Evolutionary conservation across 2,329 filamentous ascomycete genomes (phyloP), one percentile per base, ranked within the genome.

Genomic region (Xylariales sp.): DNA sequence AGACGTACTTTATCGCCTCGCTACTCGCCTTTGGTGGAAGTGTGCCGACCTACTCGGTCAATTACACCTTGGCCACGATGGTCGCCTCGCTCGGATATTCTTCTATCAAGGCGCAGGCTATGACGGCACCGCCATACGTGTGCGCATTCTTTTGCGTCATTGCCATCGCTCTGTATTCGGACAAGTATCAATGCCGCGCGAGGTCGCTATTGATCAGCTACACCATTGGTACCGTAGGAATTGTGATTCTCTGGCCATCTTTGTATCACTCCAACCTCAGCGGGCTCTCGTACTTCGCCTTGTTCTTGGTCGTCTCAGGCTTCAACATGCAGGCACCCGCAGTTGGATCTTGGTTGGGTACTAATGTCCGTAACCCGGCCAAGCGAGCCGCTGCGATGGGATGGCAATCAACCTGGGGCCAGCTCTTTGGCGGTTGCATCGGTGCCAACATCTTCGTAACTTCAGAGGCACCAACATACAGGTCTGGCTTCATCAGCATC

Each of bases 11-110:
- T 18, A 47, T 48, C 38, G 47, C 46, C 44, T 46, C 50, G 48
- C 10, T 65, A 2, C 33, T 72, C 39, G 60, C 59, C 12, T 53
- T 69, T 37, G 65, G 69, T 61, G 61, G 65, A 39, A 67, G 70
- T 44, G 61, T 69, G 49, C 65, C 51, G 3, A 45, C 54, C 17
- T 52, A 52, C 29, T 45, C 47, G 10, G 56, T 56, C 25, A 48
- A 45, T 40, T 54, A 45, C 40, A 56, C 54, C 35, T 40, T 57
- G 10, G 52, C 51, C 6, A 53, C 50, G 5, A 61, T 69, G 12
- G 64, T 73, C 28, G 49, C 61, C 34, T 66, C 62, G 0, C 59
- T 72, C 1, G 62, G 63, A 0, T 70, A 66, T 48, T 56, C 49
- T 33, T 57, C 47, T 2, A 71, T 63, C 2, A 60, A 66, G 15